A percentile compares a stretch with the other conserved stretches of the same genome.
These are phyloP conservation scores for Eragrostis tef DNA, from an alignment of 202 grass and related monocot genomes.

Conservation along the genomic window DNA sequence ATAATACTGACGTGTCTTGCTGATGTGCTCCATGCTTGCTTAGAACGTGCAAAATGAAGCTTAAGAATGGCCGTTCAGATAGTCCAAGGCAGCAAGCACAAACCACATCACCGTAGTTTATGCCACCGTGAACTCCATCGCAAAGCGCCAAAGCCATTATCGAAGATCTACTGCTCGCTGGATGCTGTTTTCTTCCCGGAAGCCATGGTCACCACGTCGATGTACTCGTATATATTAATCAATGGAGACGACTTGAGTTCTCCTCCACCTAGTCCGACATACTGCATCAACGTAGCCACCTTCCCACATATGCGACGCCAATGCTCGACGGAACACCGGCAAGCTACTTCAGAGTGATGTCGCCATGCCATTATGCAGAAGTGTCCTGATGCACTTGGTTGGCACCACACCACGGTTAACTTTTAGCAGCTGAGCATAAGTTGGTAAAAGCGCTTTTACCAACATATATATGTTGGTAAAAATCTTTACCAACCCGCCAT, in stretches of 20 bases:
- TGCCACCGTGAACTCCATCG: constrained; percentile 44
- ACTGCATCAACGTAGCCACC: constrained; percentile 53
- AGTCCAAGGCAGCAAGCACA: too few relatives aligned
- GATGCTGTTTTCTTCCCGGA: neutral
- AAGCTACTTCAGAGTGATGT: constrained; percentile 8
- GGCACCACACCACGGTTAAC: too few relatives aligned
- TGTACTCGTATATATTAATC: constrained; percentile 65
- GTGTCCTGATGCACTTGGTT: neutral
- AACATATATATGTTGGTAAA: too few relatives aligned
- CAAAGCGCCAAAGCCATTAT: constrained; percentile 30
- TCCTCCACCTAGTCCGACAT: constrained; percentile 54
- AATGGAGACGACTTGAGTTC: constrained; percentile 11
- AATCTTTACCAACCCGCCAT: too few relatives aligned
- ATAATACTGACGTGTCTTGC: too few relatives aligned
- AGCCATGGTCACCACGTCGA: constrained; percentile 38
- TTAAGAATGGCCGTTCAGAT: too few relatives aligned
- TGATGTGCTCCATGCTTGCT: too few relatives aligned
- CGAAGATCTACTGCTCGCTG: constrained; percentile 50
- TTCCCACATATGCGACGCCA: constrained; percentile 44
- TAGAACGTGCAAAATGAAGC: too few relatives aligned
- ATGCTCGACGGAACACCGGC: constrained; percentile 44
- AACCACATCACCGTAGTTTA: too few relatives aligned
- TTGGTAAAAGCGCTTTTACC: too few relatives aligned
- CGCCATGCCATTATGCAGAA: constrained; percentile 38
- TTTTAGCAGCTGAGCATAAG: too few relatives aligned